phyloP scores from a whole-genome alignment of 495 filamentous ascomycete genomes.

The Aspergillus nanangensis region DNA sequence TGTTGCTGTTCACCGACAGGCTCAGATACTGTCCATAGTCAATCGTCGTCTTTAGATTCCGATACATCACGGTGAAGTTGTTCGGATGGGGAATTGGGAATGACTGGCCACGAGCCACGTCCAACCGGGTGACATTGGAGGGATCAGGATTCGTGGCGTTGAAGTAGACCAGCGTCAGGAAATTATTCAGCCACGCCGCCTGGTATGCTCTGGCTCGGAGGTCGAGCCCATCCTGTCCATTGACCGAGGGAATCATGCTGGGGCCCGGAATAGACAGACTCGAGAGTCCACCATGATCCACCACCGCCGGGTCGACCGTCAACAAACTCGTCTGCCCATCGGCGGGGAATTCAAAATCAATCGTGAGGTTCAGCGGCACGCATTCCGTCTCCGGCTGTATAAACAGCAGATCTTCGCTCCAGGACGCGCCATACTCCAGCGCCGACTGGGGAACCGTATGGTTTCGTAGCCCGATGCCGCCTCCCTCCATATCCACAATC shows the following conservation, averaged over 20 bases:
- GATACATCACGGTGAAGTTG: conserved; percentile 3
- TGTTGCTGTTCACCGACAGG: no score
- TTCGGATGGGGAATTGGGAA: conserved; percentile 9
- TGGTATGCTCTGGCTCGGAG: conserved; percentile 33
- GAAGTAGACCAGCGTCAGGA: conserved; percentile 18
- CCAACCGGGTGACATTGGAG: conserved; percentile 9
- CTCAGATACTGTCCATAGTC: conserved; percentile 18
- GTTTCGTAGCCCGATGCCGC: conserved; percentile 42
- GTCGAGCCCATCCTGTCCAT: conserved; percentile 3
- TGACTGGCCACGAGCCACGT: conserved; percentile 23
- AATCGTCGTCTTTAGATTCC: conserved; percentile 16
- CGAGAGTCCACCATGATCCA: conserved; percentile 39
- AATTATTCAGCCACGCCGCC: conserved; percentile 39
- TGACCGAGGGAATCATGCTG: conserved; percentile 7
- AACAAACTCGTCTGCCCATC: neutral
- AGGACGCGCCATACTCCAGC: conserved; percentile 20
- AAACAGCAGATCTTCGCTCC: conserved; percentile 43
- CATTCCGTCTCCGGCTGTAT: conserved; percentile 40
- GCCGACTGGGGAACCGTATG: conserved; percentile 30
- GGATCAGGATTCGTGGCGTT: conserved; percentile 16
- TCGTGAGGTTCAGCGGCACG: conserved; percentile 39
- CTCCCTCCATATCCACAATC: conserved; percentile 33
- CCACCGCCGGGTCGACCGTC: conserved; percentile 20
- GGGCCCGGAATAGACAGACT: conserved; percentile 17
- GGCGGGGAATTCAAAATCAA: conserved; percentile 25